phyloP scores from a whole-genome alignment of 2,329 filamentous ascomycete species.

The Stemphylium vesicarium region DNA sequence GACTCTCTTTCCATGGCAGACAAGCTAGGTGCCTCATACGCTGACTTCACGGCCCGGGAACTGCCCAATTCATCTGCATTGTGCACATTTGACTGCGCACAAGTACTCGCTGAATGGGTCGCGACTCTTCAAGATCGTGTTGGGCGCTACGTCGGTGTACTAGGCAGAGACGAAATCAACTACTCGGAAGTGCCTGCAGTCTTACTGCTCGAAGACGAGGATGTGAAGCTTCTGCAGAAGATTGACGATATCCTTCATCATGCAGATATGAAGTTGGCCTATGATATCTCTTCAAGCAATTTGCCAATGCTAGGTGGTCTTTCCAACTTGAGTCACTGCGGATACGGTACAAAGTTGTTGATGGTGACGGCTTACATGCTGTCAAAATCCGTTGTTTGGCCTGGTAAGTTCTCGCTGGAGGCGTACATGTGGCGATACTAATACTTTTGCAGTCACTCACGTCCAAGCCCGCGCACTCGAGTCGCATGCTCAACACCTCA shows the following conservation, averaged over 20 bases:
- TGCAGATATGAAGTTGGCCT: constrained; percentile 79
- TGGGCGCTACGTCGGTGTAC: constrained; percentile 84
- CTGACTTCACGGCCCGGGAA: constrained; percentile 82
- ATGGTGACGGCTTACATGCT: constrained; percentile 85
- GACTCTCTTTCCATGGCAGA: constrained; percentile 90
- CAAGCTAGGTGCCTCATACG: constrained; percentile 82
- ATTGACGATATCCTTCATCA: constrained; percentile 78
- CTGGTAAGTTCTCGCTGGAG: constrained; percentile 65
- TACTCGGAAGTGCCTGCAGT: constrained; percentile 80
- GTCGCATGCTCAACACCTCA: constrained; percentile 68
- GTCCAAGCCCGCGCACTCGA: constrained; percentile 71
- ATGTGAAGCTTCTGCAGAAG: constrained; percentile 82
- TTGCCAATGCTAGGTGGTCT: constrained; percentile 60
- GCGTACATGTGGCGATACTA: constrained; percentile 23
- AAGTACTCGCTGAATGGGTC: constrained; percentile 93
- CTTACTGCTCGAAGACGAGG: constrained; percentile 90
- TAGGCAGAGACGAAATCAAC: constrained; percentile 83
- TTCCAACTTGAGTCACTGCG: constrained; percentile 65
- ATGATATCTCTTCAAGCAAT: constrained; percentile 56
- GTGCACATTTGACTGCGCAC: constrained; percentile 91
- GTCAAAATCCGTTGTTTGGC: constrained; percentile 90
- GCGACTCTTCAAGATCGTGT: constrained; percentile 92
- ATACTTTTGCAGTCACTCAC: constrained; percentile 63
- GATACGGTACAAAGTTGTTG: constrained; percentile 84
- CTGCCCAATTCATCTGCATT: constrained; percentile 88